Evolutionary conservation across 306 rosid genomes (phyloP).

Genomic region (Quercus engelmannii): DNA sequence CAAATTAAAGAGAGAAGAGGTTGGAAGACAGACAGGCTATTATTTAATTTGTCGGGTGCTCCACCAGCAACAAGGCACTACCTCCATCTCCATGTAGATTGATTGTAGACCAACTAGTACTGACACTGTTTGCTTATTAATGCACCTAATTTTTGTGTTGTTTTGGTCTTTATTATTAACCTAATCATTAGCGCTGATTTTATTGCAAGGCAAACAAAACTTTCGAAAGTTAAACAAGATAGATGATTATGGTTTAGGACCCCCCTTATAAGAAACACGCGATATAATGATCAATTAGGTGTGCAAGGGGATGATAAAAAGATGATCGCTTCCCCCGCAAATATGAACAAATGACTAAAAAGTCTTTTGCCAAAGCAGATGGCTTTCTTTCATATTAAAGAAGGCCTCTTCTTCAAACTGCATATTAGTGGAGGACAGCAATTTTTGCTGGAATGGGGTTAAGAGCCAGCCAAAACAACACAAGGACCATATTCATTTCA

Average conservation of each 20-base stretch:
- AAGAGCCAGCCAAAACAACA: not conserved
- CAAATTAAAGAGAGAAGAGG: not conserved
- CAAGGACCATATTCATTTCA: no score
- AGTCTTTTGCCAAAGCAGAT: not conserved
- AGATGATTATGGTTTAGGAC: not conserved
- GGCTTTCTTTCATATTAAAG: not conserved
- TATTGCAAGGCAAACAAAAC: not conserved
- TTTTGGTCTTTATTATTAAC: not conserved
- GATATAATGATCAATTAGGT: not conserved
- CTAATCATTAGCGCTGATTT: slow-evolving; percentile 1
- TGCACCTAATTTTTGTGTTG: not conserved
- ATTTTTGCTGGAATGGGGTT: not conserved
- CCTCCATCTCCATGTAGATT: not conserved
- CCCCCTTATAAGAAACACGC: not conserved
- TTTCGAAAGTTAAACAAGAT: no score
- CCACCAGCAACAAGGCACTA: no score
- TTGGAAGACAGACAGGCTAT: slow-evolving; percentile 18
- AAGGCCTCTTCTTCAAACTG: not conserved
- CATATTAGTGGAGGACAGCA: not conserved
- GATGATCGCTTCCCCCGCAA: not conserved
- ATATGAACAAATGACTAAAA: not conserved
- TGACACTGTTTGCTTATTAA: not conserved
- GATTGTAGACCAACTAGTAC: not conserved
- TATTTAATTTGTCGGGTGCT: no score
- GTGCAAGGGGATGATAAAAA: not conserved